These are phyloP conservation scores for Brachypodium distachyon DNA, from an alignment of 202 grass and related monocot species.

Conservation along the genomic window DNA sequence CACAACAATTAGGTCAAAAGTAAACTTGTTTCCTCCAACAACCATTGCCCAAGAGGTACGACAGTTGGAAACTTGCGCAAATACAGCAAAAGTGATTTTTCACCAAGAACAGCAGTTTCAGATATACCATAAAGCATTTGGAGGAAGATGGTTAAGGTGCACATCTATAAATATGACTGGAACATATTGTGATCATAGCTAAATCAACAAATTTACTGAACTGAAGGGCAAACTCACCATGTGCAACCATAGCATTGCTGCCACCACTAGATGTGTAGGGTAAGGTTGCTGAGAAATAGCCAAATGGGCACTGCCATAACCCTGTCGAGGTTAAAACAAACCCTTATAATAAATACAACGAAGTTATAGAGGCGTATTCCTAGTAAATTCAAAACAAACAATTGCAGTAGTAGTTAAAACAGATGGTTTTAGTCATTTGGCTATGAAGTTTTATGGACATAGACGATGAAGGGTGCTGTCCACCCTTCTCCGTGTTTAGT, in stretches of 20 bases:
- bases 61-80: too few species aligned
- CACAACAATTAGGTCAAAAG: too few species aligned
- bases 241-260: constrained; percentile 68
- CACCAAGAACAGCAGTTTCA: too few species aligned
- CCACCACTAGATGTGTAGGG: constrained; percentile 65
- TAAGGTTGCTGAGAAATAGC: constrained; percentile 62
- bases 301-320: constrained; percentile 57
- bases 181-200: too few species aligned
- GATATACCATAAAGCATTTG: too few species aligned
- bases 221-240: constrained; percentile 54
- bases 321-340: constrained; percentile 27
- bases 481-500: constrained; percentile 62
- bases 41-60: too few species aligned
- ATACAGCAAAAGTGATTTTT: too few species aligned
- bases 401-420: background rate
- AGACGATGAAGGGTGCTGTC: constrained; percentile 68
- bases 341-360: too few species aligned
- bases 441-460: constrained; percentile 44
- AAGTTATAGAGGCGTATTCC: background rate
- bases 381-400: background rate
- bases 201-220: background rate
- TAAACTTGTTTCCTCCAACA: too few species aligned
- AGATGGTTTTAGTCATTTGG: constrained; percentile 45
- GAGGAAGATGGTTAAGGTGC: too few species aligned
- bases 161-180: too few species aligned